Base-by-base conservation (phyloP, 2,329 filamentous ascomycete genomes). In the Aspergillus hiratsukae region DNA sequence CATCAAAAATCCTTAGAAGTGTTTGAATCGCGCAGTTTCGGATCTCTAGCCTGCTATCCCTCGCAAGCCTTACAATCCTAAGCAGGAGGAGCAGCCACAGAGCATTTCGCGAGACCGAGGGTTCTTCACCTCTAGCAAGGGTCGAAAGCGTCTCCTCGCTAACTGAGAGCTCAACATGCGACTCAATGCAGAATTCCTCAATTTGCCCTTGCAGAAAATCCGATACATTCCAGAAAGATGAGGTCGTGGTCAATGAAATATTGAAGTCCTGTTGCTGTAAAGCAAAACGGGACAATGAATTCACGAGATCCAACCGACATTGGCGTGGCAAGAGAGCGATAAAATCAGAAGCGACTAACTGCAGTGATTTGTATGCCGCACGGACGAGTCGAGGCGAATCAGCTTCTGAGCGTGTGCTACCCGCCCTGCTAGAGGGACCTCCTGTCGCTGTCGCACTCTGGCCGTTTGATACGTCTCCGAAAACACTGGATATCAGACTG, bases 341-440 rank as follows among this genome's bases (percentile, higher is more conserved):
- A 67, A 99, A 99, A 72, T 99, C 94, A 0, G 94, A 97, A 72
- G 92, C 96, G 48, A 99, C 88, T 3, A 99, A 84, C 70, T 97
- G 91, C 11, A 96, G 79, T 2, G 92, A 96, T 61, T 85, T 88
- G 71, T 99, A 99, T 0, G 93, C 89, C 17, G 90, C 88, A 59
- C 91, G 84, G 52, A 96, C 89, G 23, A 97, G 82, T 61, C 87
- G 87, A 48, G 86, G 81, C 11, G 91, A 93, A 50, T 70, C 72
- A 31, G 72, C 66, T 49, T 67, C 61, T 29, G 69, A 61, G 25
- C 61, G 61, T 43, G 58, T 59, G 40, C 64, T 64, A 51, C 61
- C 60, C 49, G 57, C 54, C 27, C 59, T 59, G 40, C 52, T 51
- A 27, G 55, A 49, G 45, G 45, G 53, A 27, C 58, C 28, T 7